A percentile compares a stretch with the other conserved stretches of the same genome.
Evolutionary conservation across 176 grass and related monocot species (phyloP).

Genomic region (Avena atlantica): DNA sequence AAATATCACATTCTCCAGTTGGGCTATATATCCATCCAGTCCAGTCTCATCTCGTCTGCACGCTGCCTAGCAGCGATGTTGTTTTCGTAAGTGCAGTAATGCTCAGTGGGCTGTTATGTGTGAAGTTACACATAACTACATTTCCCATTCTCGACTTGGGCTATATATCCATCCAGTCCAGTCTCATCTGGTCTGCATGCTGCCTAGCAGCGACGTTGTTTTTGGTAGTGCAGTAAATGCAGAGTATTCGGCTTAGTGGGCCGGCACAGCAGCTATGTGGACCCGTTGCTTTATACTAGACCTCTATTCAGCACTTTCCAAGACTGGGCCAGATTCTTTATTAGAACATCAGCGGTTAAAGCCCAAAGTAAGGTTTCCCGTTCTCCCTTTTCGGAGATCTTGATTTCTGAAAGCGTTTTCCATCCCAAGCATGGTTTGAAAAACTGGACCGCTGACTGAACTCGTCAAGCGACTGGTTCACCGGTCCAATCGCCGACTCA

Average conservation of each 20-base stretch:
- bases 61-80: too few relatives aligned
- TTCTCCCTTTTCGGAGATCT: not conserved
- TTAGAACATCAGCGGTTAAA: not conserved
- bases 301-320: not conserved
- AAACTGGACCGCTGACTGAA: not conserved
- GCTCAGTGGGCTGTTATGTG: too few relatives aligned
- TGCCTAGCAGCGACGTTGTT: not conserved
- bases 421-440: not conserved
- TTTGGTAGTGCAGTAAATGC: not conserved
- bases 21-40: too few relatives aligned
- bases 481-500: not conserved
- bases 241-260: not conserved
- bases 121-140: conserved; percentile 2
- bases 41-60: too few relatives aligned
- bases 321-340: not conserved
- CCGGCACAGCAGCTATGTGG: not conserved
- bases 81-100: too few relatives aligned
- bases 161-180: not conserved
- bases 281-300: not conserved
- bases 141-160: not conserved
- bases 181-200: not conserved
- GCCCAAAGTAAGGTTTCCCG: not conserved
- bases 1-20: too few relatives aligned
- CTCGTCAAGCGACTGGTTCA: not conserved
- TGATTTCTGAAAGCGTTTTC: not conserved